Conservation (phyloP, 306 rosid genomes). For the Fragaria ananassa region DNA sequence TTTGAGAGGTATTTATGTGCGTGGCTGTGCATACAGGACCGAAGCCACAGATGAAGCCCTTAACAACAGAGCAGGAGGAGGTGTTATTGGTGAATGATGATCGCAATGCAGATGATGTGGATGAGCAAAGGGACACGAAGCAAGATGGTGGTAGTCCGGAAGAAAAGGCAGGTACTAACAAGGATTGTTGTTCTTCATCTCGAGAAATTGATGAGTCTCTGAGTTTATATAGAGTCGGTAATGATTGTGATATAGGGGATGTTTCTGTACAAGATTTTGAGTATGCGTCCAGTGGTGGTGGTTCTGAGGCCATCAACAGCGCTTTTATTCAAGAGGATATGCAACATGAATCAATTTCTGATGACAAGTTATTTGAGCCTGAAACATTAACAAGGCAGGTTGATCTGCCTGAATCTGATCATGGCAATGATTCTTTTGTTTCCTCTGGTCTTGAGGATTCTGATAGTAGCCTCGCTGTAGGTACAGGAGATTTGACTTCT, state of each 20-base stretch:
- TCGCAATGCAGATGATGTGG: background rate
- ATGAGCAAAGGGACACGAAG: constrained; percentile 17
- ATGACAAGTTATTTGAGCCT: constrained; percentile 38
- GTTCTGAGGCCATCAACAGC: constrained; percentile 38
- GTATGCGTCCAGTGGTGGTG: constrained; percentile 18
- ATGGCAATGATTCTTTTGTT: constrained; percentile 39
- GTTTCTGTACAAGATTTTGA: constrained; percentile 40
- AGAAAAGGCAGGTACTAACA: constrained; percentile 44
- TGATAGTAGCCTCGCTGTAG: constrained; percentile 36
- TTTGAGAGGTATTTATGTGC: background rate
- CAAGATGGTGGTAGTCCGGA: constrained; percentile 39
- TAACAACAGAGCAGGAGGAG: constrained; percentile 74
- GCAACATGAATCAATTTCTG: constrained; percentile 36
- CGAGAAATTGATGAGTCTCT: constrained; percentile 44
- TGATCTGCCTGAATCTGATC: constrained; percentile 46
- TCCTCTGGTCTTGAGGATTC: constrained; percentile 48
- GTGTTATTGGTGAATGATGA: constrained; percentile 52
- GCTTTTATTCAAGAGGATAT: constrained; percentile 44
- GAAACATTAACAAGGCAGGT: constrained; percentile 26
- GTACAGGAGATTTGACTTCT: constrained; percentile 42
- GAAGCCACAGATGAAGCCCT: constrained; percentile 61
- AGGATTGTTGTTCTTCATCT: constrained; percentile 46
- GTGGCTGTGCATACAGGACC: constrained; percentile 42
- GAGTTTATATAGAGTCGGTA: constrained; percentile 41
- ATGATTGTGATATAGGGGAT: constrained; percentile 44